Evolutionary conservation across 148 eudicot species (phyloP).

Genomic region (Rhododendron henanense): DNA sequence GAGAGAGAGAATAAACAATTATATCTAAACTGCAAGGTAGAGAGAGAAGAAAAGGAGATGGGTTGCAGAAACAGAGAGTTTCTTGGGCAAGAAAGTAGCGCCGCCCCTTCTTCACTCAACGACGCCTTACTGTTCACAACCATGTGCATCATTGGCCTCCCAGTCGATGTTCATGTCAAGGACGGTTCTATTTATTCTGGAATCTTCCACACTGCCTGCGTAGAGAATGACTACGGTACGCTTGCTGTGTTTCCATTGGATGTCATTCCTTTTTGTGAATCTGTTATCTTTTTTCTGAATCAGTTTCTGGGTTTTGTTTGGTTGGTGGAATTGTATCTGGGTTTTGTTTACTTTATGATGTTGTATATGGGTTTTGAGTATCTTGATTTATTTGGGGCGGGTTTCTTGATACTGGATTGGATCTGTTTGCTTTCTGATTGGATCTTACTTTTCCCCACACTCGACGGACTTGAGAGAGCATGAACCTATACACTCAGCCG

Average conservation of each 20-base stretch:
- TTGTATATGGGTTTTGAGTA: slow-evolving; percentile 25
- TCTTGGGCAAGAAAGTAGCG: slow-evolving; percentile 13
- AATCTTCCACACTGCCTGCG: slow-evolving; percentile 63
- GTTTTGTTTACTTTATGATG: neutral
- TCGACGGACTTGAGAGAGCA: neutral
- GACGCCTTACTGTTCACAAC: slow-evolving; percentile 68
- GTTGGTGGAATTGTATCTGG: neutral
- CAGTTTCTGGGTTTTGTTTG: slow-evolving; percentile 7
- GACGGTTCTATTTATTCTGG: slow-evolving; percentile 86
- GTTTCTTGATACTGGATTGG: slow-evolving; percentile 17
- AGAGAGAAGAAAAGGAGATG: slow-evolving; percentile 24
- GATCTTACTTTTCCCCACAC: neutral
- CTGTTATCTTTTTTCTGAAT: slow-evolving; percentile 7
- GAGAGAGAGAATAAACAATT: neutral
- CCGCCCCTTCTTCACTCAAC: slow-evolving; percentile 23
- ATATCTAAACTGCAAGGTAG: neutral
- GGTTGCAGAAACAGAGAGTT: slow-evolving; percentile 39
- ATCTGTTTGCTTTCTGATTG: slow-evolving; percentile 25
- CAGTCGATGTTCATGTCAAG: slow-evolving; percentile 73
- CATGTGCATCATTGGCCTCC: slow-evolving; percentile 73
- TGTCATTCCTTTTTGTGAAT: neutral
- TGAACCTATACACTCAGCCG: neutral
- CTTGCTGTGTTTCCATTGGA: neutral
- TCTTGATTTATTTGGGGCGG: neutral
- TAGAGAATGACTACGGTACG: slow-evolving; percentile 59